Conservation (phyloP, 371 early-diverging fungal genomes). For the Hamiltosporidium tvaerminnensis region DNA sequence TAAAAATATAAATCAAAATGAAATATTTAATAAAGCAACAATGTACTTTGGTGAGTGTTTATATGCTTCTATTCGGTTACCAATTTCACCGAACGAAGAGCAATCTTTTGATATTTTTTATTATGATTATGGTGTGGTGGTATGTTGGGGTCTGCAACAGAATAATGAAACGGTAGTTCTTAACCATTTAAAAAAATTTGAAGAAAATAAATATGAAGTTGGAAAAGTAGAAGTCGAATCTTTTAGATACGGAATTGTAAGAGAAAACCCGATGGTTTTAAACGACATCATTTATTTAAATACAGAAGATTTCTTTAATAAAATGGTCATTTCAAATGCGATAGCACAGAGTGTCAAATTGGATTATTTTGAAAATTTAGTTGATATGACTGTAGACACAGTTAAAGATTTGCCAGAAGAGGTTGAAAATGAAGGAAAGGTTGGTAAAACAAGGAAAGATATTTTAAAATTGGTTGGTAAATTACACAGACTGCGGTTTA, state of each 20-base stretch:
- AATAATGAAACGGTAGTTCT: constrained; percentile 37
- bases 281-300: constrained; percentile 53
- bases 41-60: constrained; percentile 54
- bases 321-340: constrained; percentile 53
- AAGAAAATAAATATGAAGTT: constrained; percentile 40
- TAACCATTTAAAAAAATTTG: constrained; percentile 39
- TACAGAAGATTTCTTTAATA: constrained; percentile 47
- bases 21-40: constrained; percentile 27
- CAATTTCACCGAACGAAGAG: not conserved
- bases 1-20: constrained; percentile 37
- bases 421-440: constrained; percentile 47
- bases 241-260: constrained; percentile 50
- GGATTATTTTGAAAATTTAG: constrained; percentile 52
- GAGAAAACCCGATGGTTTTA: constrained; percentile 41
- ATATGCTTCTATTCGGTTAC: constrained; percentile 27
- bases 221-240: constrained; percentile 46
- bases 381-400: constrained; percentile 45
- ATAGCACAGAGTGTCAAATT: constrained; percentile 54
- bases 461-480: constrained; percentile 47
- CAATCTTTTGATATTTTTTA: constrained; percentile 44
- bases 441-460: constrained; percentile 45
- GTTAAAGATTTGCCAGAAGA: constrained; percentile 52
- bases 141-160: constrained; percentile 51
- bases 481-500: constrained; percentile 47
- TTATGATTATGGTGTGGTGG: constrained; percentile 51